Evolutionary conservation across 2,329 filamentous ascomycete species (phyloP).

Genomic region (Calonectria leucothoes): DNA sequence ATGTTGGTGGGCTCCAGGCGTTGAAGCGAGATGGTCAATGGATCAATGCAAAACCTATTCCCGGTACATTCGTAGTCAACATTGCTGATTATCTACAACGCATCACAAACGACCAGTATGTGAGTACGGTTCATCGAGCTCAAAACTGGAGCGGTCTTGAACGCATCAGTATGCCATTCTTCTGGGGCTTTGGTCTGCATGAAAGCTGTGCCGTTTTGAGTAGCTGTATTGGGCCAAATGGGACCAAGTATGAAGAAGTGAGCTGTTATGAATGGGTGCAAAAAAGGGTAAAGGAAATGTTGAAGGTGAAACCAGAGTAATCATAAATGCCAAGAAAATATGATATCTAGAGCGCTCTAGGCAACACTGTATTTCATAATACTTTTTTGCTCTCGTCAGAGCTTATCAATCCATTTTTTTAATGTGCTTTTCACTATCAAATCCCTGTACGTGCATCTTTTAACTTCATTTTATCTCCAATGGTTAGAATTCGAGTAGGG

Average conservation of each 20-base stretch:
- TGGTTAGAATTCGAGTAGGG: no score
- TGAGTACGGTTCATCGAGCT: neutral
- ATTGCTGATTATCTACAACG: neutral
- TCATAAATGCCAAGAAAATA: neutral
- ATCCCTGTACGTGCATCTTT: no score
- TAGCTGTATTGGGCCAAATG: neutral
- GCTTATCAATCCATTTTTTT: no score
- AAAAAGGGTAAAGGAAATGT: neutral
- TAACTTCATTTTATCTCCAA: no score
- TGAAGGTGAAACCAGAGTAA: neutral
- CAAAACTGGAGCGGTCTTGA: neutral
- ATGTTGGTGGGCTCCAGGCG: neutral
- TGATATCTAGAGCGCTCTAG: no score
- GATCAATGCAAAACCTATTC: neutral
- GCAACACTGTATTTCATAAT: no score
- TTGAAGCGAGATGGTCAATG: neutral
- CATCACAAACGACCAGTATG: neutral
- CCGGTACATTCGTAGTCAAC: conserved; percentile 1
- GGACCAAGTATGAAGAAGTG: neutral
- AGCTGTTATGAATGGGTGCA: conserved; percentile 1
- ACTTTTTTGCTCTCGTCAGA: no score
- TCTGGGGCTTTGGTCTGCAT: neutral
- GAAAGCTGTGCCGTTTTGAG: neutral
- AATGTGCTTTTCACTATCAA: no score
- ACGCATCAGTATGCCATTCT: neutral